Percentiles rank a stretch among this genome's conserved stretches.
phyloP scores from a whole-genome alignment of 2,329 filamentous ascomycete genomes.

The Fusarium solani-melongenae region DNA sequence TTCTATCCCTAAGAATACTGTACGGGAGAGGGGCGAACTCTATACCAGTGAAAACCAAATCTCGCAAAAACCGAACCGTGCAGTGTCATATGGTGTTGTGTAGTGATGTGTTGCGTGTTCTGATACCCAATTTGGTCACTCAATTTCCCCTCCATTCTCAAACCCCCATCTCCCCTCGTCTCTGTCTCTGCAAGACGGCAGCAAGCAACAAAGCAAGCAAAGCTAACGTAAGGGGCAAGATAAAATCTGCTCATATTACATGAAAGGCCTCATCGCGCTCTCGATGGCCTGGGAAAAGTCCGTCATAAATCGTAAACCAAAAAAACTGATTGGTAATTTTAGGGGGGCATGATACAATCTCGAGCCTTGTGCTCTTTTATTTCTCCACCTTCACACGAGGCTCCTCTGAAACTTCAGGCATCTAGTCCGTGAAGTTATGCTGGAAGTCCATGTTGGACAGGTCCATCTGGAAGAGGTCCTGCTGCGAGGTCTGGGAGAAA shows the following conservation, averaged over 20 bases:
- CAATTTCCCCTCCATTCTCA: slow-evolving; percentile 15
- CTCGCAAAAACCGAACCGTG: slow-evolving; percentile 32
- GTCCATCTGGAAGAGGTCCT: slow-evolving; percentile 62
- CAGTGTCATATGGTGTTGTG: slow-evolving; percentile 10
- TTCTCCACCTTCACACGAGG: background rate
- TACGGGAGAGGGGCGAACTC: slow-evolving; percentile 40
- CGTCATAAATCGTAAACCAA: slow-evolving; percentile 42
- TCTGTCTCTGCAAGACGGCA: slow-evolving; percentile 14
- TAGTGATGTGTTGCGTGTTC: slow-evolving; percentile 14
- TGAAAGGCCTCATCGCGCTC: slow-evolving; percentile 28
- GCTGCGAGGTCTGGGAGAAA: slow-evolving; percentile 64
- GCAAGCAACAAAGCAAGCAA: slow-evolving; percentile 27
- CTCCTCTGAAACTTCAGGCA: background rate
- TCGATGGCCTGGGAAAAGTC: slow-evolving; percentile 30
- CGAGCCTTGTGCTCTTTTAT: slow-evolving; percentile 21
- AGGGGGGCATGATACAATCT: slow-evolving; percentile 36
- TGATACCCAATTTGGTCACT: slow-evolving; percentile 38
- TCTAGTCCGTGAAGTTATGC: slow-evolving; percentile 47
- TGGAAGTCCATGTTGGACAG: slow-evolving; percentile 52
- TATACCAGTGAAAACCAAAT: slow-evolving; percentile 40
- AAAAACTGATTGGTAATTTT: slow-evolving; percentile 33
- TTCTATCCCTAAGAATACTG: slow-evolving; percentile 33
- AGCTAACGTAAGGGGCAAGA: slow-evolving; percentile 21
- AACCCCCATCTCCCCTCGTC: slow-evolving; percentile 8
- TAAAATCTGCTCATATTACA: slow-evolving; percentile 39